A percentile compares a stretch with the other conserved stretches of the same genome.
phyloP scores from a whole-genome alignment of 306 rosid species.

The Coriaria nepalensis region DNA sequence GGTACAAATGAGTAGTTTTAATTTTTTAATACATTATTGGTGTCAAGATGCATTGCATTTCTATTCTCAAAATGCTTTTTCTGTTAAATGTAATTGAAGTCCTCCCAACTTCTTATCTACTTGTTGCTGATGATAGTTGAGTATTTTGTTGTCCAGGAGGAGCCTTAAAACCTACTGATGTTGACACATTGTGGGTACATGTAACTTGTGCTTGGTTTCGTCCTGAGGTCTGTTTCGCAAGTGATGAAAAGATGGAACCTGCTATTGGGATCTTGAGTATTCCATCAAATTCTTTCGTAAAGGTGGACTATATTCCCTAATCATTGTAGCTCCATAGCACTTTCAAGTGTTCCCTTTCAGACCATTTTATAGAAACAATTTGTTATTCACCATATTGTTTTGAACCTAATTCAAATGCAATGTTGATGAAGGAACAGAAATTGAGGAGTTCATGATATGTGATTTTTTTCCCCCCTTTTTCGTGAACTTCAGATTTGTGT shows the following conservation, averaged over 20 bases:
- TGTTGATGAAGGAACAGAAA: background rate
- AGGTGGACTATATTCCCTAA: slow-evolving; percentile 36
- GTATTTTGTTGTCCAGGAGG: slow-evolving; percentile 47
- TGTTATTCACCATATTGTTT: too few relatives aligned
- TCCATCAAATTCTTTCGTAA: slow-evolving; percentile 96
- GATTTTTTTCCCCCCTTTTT: background rate
- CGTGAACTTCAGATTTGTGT: slow-evolving; percentile 79
- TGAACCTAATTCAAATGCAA: background rate
- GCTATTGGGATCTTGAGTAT: slow-evolving; percentile 95
- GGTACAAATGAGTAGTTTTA: slow-evolving; percentile 4
- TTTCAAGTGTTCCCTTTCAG: background rate
- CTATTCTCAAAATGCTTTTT: background rate
- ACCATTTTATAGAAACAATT: too few relatives aligned
- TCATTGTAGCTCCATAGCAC: background rate
- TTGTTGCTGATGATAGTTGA: slow-evolving; percentile 9
- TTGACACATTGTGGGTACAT: slow-evolving; percentile 90
- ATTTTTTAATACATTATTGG: slow-evolving; percentile 7
- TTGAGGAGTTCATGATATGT: background rate
- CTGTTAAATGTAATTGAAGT: background rate
- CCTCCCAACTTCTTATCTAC: slow-evolving; percentile 2
- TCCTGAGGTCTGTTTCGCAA: slow-evolving; percentile 94
- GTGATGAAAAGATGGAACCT: slow-evolving; percentile 98
- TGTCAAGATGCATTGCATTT: slow-evolving; percentile 1
- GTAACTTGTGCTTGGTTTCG: slow-evolving; percentile 99
- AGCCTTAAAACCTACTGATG: slow-evolving; percentile 94